These are phyloP conservation scores for Termitomyces sp. DNA, from an alignment of 768 basidiomycete species.

Conservation along the genomic window DNA sequence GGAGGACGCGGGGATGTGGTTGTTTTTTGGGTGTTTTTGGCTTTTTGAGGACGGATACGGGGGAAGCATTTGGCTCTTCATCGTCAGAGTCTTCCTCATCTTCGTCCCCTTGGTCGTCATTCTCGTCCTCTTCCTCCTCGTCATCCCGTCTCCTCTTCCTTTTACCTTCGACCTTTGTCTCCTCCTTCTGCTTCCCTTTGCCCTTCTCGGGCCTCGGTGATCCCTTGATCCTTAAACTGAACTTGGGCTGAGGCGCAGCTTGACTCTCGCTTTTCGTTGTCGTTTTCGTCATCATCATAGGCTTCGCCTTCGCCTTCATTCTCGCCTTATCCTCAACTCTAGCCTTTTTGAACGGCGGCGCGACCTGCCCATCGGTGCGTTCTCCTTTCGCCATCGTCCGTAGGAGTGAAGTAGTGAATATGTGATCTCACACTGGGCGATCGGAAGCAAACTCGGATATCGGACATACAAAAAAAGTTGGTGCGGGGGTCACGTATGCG, in stretches of 20 bases:
- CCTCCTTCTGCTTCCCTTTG: not conserved
- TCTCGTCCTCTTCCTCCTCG: not conserved
- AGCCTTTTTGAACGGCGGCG: not conserved
- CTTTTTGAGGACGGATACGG: slow-evolving; percentile 3
- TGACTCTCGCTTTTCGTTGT: not conserved
- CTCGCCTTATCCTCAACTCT: not conserved
- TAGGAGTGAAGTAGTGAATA: not conserved
- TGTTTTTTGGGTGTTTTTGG: slow-evolving; percentile 15
- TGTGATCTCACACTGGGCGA: not conserved
- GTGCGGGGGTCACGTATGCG: too few relatives aligned
- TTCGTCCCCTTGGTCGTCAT: not conserved
- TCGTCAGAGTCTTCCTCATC: slow-evolving; percentile 4
- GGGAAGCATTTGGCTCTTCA: slow-evolving; percentile 16
- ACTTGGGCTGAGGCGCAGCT: not conserved
- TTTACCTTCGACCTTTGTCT: not conserved
- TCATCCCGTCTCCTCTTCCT: slow-evolving; percentile 1
- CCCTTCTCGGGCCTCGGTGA: slow-evolving; percentile 1
- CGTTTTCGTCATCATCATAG: not conserved
- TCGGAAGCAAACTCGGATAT: not conserved
- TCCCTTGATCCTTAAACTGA: slow-evolving; percentile 1
- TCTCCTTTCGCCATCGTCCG: not conserved
- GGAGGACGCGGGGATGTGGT: slow-evolving; percentile 21
- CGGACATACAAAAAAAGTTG: not conserved
- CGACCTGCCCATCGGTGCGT: not conserved
- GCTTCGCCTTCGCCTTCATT: not conserved